Base-by-base conservation (phyloP, 306 rosid genomes). In the Inga leiocalycina region DNA sequence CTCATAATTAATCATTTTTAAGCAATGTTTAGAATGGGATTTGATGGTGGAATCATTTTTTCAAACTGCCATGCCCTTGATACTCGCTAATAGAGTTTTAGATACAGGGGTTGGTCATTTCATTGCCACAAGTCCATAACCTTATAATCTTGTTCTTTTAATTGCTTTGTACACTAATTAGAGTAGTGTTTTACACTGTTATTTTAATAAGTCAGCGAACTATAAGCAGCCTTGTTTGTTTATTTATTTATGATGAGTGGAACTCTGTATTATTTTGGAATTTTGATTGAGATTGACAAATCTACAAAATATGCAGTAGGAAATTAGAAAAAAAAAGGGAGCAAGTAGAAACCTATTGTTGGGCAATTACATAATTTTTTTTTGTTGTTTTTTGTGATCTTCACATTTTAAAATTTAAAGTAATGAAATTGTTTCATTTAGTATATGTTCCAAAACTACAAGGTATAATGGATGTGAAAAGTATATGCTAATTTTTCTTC, bases 21-120 rank as follows among this genome's bases (percentile, higher is more conserved):
- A 52, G 82, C 81, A 59, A 51, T 77, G 48, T 83, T 80, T 77
- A 79, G 80, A 80, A 82, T 78, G 79, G 69, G 85, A 66, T 82
- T 43, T 79, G 71, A 82, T 57, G 84, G 57, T 65, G 77, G 79
- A 79, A 39, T 62, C 68, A 39, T 67, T 84, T 65, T 73, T 73
- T 46, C 43, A 44, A 85, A 57, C 64, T 76, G 80, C 71, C 81
- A 79, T 51, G 41, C 45, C 71, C 64, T 71, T 79, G 71, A 54
- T 34, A 57, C 71, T 61, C 37, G 62, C 44, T 61, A 66, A 20
- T 80, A 22, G 62, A 80, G 75, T 70, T 75, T 27, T 11, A 76
- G 69, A 69, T 34, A 35, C 71, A 22, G n/a, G 46, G 64, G 69
- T 65, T 75, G 72, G 43, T 71, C 71, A 59, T 52, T 49, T 51